A percentile compares a stretch with the other conserved stretches of the same genome.
Conservation (phyloP, 768 basidiomycete genomes). For the Serendipita sp. region DNA sequence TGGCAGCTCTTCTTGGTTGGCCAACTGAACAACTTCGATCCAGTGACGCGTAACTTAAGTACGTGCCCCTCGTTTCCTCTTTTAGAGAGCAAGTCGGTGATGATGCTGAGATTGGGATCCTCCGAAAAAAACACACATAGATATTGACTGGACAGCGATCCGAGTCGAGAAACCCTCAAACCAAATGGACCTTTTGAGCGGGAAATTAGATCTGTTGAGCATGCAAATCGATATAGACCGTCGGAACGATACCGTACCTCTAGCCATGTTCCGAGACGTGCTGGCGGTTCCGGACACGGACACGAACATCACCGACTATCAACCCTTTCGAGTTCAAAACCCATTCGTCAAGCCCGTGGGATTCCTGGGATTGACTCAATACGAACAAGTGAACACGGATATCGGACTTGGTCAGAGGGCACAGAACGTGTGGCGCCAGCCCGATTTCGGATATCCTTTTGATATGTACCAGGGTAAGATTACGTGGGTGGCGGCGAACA, state of each 20-base stretch:
- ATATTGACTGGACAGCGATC: background rate
- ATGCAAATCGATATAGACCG: background rate
- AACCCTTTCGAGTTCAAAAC: background rate
- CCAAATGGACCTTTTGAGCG: background rate
- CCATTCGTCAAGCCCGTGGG: background rate
- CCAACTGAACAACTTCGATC: background rate
- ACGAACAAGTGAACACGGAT: background rate
- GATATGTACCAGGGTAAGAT: background rate
- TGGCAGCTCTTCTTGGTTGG: background rate
- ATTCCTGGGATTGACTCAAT: background rate
- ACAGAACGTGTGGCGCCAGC: background rate
- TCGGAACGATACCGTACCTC: too few species aligned
- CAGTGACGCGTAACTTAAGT: background rate
- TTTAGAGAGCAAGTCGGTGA: background rate
- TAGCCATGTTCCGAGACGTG: background rate
- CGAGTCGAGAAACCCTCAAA: background rate
- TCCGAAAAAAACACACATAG: background rate
- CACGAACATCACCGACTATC: background rate
- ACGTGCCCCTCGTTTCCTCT: background rate
- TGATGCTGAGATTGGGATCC: too few species aligned
- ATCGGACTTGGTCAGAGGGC: background rate
- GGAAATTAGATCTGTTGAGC: background rate
- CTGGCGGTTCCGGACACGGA: background rate
- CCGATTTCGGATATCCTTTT: background rate
- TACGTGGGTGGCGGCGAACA: background rate